Evolutionary conservation across 2,329 filamentous ascomycete genomes (phyloP).

Genomic region (Akanthomyces uredinophilus): DNA sequence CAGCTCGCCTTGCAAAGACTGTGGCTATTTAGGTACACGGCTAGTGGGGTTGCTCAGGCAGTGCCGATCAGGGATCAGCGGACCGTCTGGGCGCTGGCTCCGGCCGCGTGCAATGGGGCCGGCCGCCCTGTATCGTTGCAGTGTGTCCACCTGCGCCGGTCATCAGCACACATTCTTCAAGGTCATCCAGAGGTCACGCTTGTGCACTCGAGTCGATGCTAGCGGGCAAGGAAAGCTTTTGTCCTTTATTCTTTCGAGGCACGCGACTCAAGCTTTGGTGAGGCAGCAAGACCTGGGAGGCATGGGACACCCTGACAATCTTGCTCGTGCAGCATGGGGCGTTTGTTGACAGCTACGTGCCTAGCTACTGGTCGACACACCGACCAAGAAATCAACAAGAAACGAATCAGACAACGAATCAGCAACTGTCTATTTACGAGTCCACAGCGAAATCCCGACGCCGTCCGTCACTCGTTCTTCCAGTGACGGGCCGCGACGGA

Average conservation of each 20-base stretch:
- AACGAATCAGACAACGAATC: not conserved
- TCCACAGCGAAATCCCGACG: not conserved
- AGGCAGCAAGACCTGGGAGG: not conserved
- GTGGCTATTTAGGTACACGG: not conserved
- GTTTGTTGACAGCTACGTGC: not conserved
- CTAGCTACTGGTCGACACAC: not conserved
- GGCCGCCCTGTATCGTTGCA: not conserved
- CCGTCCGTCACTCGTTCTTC: not conserved
- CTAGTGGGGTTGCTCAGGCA: not conserved
- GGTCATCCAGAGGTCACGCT: not conserved
- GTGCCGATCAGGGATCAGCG: slow-evolving; percentile 1
- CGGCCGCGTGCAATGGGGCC: not conserved
- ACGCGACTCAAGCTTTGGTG: not conserved
- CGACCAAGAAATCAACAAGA: not conserved
- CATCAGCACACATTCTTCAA: not conserved
- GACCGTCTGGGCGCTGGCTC: not conserved
- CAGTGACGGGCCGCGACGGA: not conserved
- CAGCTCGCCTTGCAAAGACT: no score
- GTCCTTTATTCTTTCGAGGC: not conserved
- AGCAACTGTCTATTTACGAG: not conserved
- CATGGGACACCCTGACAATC: not conserved
- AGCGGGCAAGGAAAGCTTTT: not conserved
- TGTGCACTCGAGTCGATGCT: not conserved
- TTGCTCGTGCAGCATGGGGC: no score
- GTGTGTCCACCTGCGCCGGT: slow-evolving; percentile 1